Base-by-base conservation (phyloP, 139 green algal genomes). In the Chlorella sp. region DNA sequence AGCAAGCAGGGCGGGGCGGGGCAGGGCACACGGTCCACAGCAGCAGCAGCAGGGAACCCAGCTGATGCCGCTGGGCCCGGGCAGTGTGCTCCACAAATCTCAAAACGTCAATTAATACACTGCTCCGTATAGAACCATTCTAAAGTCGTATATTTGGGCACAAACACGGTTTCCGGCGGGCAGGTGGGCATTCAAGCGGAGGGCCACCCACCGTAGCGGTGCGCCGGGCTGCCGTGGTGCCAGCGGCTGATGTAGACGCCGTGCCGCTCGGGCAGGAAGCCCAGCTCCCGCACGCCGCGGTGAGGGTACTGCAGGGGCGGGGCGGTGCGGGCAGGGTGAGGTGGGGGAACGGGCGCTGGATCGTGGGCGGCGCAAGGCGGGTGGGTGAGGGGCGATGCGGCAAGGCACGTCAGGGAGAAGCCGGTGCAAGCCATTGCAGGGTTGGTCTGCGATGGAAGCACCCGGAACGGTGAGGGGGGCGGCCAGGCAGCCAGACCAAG, bases 171-270 rank as follows among this genome's bases (percentile, higher is more conserved):
- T n/a, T 9, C 48, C 48, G 48, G 48, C 48, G 9, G 5, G 48
- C 48, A 9, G 48, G 48, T 57, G 48, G 48, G 48, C 48, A 5
- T 5, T 5, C 48, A 57, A 9, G 48, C 48, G 7, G 48, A 9
- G 48, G 48, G 48, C 7, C 48, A 57, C 48, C 7, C 48, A 57
- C 94, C 95, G 91, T 98, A 99, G 32, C 97, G 87, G 92, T 97
- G 94, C 3, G 96, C 95, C 5, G 97, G 97, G 30, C 94, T 97
- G 71, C 97, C 97, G 82, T 98, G 95, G 92, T 98, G 96, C 97
- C 97, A 99, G 81, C 97, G 95, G 26, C 71, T 92, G 57, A 96
- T 88, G 86, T 94, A 96, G 26, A 96, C 90, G 15, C 92, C 94
- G 37, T 86, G 69, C 36, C 87, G 32, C 86, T 90, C 83, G 0